These are phyloP conservation scores for Citrus sinensis DNA, from an alignment of 345 rosid genomes.

Conservation along the genomic window DNA sequence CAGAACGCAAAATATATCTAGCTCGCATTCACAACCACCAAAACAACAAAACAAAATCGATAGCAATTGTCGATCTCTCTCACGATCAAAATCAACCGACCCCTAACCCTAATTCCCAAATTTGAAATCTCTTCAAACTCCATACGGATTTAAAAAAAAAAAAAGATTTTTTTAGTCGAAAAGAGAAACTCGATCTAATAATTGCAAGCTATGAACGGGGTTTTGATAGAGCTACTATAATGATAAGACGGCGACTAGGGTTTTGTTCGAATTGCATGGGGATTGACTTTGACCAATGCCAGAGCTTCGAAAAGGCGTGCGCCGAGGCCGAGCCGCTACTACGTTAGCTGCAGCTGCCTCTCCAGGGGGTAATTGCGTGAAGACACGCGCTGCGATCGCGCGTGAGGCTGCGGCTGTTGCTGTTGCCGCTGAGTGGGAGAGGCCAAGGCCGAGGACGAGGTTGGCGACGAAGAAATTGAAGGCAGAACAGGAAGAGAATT, in stretches of 20 bases:
- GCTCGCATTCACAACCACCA: neutral
- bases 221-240: slow-evolving; percentile 6
- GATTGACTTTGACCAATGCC: slow-evolving; percentile 71
- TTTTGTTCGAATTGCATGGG: slow-evolving; percentile 65
- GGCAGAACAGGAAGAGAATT: slow-evolving; percentile 38
- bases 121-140: neutral
- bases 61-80: too few species aligned
- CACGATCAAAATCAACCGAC: neutral
- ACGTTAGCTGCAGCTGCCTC: slow-evolving; percentile 24
- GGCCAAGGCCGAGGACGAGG: slow-evolving; percentile 58
- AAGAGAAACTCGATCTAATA: too few species aligned
- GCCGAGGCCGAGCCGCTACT: slow-evolving; percentile 54
- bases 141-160: neutral
- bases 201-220: slow-evolving; percentile 5
- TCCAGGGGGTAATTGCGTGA: slow-evolving; percentile 28
- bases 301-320: slow-evolving; percentile 80
- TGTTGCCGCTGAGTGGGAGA: slow-evolving; percentile 18
- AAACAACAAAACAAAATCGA: neutral
- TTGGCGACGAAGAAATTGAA: slow-evolving; percentile 42
- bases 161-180: neutral
- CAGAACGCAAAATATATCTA: neutral
- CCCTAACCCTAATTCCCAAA: neutral
- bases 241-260: slow-evolving; percentile 42
- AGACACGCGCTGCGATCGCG: slow-evolving; percentile 37
- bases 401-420: slow-evolving; percentile 35